phyloP scores from a whole-genome alignment of 1,284 basidiomycete species.

The Rhodofomes roseus region DNA sequence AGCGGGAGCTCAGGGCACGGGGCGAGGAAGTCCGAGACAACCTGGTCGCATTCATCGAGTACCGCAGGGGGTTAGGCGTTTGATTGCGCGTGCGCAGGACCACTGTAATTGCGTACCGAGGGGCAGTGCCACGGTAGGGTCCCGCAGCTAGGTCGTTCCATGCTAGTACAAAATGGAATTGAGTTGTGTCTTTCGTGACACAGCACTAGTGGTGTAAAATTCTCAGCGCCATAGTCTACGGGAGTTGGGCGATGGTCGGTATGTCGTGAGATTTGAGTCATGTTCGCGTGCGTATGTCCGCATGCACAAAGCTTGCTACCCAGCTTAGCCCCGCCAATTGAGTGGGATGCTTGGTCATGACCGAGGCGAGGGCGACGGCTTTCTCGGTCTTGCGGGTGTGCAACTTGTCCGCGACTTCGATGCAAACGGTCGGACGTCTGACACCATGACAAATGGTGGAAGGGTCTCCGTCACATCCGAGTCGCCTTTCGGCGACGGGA shows the following conservation, averaged over 20 bases:
- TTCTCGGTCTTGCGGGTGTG: background rate
- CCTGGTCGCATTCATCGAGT: slow-evolving; percentile 85
- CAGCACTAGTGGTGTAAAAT: background rate
- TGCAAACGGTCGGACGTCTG: background rate
- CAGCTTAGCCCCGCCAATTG: background rate
- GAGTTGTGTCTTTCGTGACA: background rate
- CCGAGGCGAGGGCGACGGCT: background rate
- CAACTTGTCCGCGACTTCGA: background rate
- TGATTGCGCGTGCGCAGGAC: slow-evolving; percentile 21
- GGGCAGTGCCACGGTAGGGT: background rate
- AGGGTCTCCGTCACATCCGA: background rate
- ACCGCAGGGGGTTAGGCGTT: slow-evolving; percentile 60
- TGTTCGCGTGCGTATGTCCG: background rate
- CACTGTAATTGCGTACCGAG: background rate
- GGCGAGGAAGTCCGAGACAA: slow-evolving; percentile 82
- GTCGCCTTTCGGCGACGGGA: background rate
- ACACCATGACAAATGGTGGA: background rate
- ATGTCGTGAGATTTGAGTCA: background rate
- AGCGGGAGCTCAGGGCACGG: slow-evolving; percentile 42
- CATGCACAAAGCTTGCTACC: background rate
- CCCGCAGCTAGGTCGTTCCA: background rate
- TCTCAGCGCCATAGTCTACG: background rate
- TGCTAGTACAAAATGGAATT: background rate
- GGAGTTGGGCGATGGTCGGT: background rate
- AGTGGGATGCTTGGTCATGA: background rate